Conservation (phyloP, 2,329 filamentous ascomycete genomes). For the Diplodia mutila region DNA sequence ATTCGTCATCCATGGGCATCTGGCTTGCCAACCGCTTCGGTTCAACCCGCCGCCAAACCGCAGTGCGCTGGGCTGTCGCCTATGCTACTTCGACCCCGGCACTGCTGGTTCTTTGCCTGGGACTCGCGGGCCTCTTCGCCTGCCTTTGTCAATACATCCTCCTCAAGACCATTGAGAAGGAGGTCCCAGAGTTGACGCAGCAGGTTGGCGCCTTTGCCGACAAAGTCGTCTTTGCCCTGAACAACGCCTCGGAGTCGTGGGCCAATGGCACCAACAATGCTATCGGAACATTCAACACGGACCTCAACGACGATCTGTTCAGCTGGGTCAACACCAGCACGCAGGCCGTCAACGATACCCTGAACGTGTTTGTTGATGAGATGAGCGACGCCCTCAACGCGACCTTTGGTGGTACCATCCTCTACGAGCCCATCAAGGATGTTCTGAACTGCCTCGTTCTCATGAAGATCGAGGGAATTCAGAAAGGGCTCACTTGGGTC, state of each 20-base stretch:
- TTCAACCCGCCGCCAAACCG: slow-evolving; percentile 66
- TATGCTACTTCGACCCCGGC: slow-evolving; percentile 86
- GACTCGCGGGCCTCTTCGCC: slow-evolving; percentile 77
- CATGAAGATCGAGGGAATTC: slow-evolving; percentile 80
- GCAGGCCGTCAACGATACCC: slow-evolving; percentile 77
- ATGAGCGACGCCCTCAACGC: slow-evolving; percentile 74
- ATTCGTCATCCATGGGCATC: slow-evolving; percentile 73
- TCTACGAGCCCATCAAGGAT: slow-evolving; percentile 76
- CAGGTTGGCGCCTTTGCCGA: slow-evolving; percentile 80
- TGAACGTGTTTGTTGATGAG: slow-evolving; percentile 78
- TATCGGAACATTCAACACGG: slow-evolving; percentile 64
- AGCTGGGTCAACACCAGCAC: slow-evolving; percentile 88
- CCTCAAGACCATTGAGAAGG: slow-evolving; percentile 71
- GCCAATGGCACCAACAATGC: slow-evolving; percentile 74
- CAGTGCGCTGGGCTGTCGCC: slow-evolving; percentile 80
- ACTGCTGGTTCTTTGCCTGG: slow-evolving; percentile 83
- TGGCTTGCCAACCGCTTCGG: slow-evolving; percentile 69
- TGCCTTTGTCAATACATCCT: slow-evolving; percentile 82
- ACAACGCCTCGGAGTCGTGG: slow-evolving; percentile 76
- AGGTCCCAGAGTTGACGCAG: slow-evolving; percentile 73
- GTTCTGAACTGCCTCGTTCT: slow-evolving; percentile 86
- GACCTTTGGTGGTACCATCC: slow-evolving; percentile 80
- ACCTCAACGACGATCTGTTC: slow-evolving; percentile 84
- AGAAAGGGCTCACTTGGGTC: slow-evolving; percentile 93
- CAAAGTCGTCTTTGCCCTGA: slow-evolving; percentile 72